phyloP scores from a whole-genome alignment of 2,329 filamentous ascomycete species.

The Thermoascus crustaceus region DNA sequence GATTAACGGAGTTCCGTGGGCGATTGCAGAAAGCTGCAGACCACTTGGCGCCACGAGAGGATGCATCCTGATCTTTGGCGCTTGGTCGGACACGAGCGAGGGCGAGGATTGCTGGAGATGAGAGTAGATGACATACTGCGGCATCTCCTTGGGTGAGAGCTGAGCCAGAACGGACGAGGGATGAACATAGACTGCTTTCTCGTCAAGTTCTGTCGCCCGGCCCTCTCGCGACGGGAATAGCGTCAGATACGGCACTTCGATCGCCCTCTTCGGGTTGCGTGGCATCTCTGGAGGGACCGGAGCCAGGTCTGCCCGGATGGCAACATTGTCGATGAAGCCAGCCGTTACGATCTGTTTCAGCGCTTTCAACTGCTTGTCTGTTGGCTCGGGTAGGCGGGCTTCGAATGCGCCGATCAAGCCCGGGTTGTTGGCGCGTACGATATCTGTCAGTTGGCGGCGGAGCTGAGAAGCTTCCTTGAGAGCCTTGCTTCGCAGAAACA shows the following conservation, averaged over 20 bases:
- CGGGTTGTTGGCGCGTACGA: conserved; percentile 67
- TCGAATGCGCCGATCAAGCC: conserved; percentile 32
- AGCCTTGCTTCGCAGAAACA: conserved; percentile 80
- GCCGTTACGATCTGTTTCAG: conserved; percentile 87
- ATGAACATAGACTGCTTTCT: conserved; percentile 76
- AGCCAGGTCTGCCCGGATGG: conserved; percentile 80
- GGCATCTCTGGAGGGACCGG: conserved; percentile 60
- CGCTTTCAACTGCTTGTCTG: conserved; percentile 62
- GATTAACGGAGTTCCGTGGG: conserved; percentile 76
- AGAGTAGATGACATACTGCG: conserved; percentile 79
- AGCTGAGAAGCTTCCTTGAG: conserved; percentile 81
- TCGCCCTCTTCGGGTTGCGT: conserved; percentile 71
- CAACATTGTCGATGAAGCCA: conserved; percentile 90
- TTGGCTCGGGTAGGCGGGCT: conserved; percentile 50
- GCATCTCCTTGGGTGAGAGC: conserved; percentile 62
- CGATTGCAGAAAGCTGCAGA: conserved; percentile 66
- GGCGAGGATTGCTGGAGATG: conserved; percentile 65
- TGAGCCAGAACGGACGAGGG: conserved; percentile 73
- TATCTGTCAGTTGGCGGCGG: conserved; percentile 69
- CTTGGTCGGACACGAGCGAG: conserved; percentile 47
- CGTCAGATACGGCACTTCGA: conserved; percentile 85
- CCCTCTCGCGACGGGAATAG: conserved; percentile 59
- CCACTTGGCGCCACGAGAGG: conserved; percentile 72
- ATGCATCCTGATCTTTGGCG: conserved; percentile 75
- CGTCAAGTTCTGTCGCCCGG: conserved; percentile 38